These are phyloP conservation scores for Mortierella sp. DNA, from an alignment of 371 early-diverging fungal species.

Conservation along the genomic window DNA sequence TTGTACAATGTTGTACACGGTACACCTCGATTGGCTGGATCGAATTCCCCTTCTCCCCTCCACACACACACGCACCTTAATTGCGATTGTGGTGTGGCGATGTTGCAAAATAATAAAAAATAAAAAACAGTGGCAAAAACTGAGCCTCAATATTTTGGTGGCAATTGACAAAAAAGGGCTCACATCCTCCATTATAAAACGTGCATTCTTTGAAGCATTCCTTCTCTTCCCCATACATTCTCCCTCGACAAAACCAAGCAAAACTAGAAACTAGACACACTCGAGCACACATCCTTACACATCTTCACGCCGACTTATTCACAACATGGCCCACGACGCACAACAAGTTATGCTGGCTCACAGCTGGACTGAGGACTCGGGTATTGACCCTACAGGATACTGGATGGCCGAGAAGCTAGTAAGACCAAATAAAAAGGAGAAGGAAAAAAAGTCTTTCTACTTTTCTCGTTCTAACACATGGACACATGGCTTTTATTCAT, in stretches of 20 bases:
- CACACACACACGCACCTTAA: too few relatives aligned
- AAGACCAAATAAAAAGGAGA: neutral
- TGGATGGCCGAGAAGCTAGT: slow-evolving; percentile 67
- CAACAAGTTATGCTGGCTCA: slow-evolving; percentile 57
- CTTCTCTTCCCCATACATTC: neutral
- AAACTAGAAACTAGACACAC: neutral
- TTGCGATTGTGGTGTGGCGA: neutral
- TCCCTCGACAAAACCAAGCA: neutral
- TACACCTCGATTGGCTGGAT: too few relatives aligned
- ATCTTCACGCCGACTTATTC: neutral
- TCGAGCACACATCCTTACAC: neutral
- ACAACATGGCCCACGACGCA: slow-evolving; percentile 36
- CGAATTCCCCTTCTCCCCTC: too few relatives aligned
- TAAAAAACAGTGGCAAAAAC: slow-evolving; percentile 21
- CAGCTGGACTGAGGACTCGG: slow-evolving; percentile 51
- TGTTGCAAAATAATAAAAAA: neutral
- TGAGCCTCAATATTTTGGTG: neutral
- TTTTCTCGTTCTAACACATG: neutral
- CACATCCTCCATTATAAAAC: slow-evolving; percentile 4
- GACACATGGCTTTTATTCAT: neutral
- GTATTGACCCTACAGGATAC: slow-evolving; percentile 57
- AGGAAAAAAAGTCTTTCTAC: neutral
- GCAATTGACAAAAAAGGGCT: neutral
- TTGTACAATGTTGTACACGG: too few relatives aligned
- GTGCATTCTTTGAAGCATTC: neutral